These are phyloP conservation scores for Venturia carpophila DNA, from an alignment of 2,329 filamentous ascomycete genomes.

Conservation along the genomic window DNA sequence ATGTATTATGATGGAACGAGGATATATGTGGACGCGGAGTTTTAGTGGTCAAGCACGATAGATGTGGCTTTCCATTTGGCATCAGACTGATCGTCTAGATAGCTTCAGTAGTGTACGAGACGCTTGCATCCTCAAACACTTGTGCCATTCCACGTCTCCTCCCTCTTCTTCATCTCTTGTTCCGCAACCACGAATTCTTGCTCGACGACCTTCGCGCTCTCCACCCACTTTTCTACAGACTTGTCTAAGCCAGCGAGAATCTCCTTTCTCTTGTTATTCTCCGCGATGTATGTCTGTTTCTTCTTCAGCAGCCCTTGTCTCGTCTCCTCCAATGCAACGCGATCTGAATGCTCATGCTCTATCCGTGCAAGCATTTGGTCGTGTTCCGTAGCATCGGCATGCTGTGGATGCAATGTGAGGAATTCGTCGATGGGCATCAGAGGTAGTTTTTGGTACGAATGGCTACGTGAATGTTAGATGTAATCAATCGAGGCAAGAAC, in stretches of 20 bases:
- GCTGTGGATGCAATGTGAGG: slow-evolving; percentile 65
- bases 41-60: not conserved
- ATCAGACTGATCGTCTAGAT: slow-evolving; percentile 4
- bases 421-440: slow-evolving; percentile 81
- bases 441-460: slow-evolving; percentile 80
- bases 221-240: slow-evolving; percentile 56
- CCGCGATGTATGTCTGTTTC: slow-evolving; percentile 60
- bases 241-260: slow-evolving; percentile 85
- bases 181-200: not conserved
- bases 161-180: slow-evolving; percentile 10
- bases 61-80: not conserved
- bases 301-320: slow-evolving; percentile 55
- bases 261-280: slow-evolving; percentile 89
- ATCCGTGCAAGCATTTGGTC: slow-evolving; percentile 84
- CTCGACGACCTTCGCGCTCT: not conserved
- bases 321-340: slow-evolving; percentile 77
- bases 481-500: slow-evolving; percentile 19
- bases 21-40: not conserved
- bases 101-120: not conserved
- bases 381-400: slow-evolving; percentile 64
- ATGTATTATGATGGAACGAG: not conserved
- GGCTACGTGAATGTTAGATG: slow-evolving; percentile 44
- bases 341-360: slow-evolving; percentile 78
- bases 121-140: not conserved
- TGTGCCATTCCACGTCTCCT: slow-evolving; percentile 2